Percentiles rank a stretch among this genome's conserved stretches.
Conservation (phyloP, 768 basidiomycete genomes). For the Tylopilus sp. region DNA sequence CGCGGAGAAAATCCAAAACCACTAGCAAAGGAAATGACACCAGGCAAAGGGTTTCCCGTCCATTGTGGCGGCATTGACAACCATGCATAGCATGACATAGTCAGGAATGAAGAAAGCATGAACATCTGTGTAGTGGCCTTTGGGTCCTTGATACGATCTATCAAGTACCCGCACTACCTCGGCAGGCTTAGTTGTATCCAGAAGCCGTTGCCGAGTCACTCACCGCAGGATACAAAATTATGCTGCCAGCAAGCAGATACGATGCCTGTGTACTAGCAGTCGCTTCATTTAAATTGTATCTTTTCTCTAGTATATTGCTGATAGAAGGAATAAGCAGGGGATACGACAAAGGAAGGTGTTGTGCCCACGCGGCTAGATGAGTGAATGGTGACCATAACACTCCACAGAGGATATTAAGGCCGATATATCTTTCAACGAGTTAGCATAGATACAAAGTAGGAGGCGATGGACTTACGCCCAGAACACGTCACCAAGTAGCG, state of each 20-base stretch:
- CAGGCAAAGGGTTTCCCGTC: constrained; percentile 60
- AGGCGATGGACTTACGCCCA: constrained; percentile 55
- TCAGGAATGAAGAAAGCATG: constrained; percentile 54
- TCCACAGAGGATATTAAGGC: constrained; percentile 72
- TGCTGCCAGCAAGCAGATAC: constrained; percentile 65
- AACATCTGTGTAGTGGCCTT: constrained; percentile 59
- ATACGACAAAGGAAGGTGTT: not conserved
- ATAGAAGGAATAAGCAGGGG: constrained; percentile 4
- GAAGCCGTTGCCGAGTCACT: constrained; percentile 18
- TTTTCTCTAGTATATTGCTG: constrained; percentile 71
- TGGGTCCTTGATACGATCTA: constrained; percentile 57
- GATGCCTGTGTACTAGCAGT: constrained; percentile 64
- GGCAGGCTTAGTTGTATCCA: not conserved
- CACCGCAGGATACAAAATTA: constrained; percentile 69
- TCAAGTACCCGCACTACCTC: constrained; percentile 57
- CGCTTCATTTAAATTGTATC: constrained; percentile 58
- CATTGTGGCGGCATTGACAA: constrained; percentile 54
- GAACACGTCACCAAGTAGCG: constrained; percentile 69
- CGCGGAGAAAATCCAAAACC: constrained; percentile 74
- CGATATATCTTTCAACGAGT: constrained; percentile 53
- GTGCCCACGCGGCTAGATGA: constrained; percentile 63
- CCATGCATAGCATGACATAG: constrained; percentile 64
- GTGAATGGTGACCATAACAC: constrained; percentile 76
- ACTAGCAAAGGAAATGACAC: constrained; percentile 55
- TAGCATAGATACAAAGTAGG: not conserved